These are phyloP conservation scores for Cynara cardunculus DNA, from an alignment of 129 eudicot species.

Conservation along the genomic window DNA sequence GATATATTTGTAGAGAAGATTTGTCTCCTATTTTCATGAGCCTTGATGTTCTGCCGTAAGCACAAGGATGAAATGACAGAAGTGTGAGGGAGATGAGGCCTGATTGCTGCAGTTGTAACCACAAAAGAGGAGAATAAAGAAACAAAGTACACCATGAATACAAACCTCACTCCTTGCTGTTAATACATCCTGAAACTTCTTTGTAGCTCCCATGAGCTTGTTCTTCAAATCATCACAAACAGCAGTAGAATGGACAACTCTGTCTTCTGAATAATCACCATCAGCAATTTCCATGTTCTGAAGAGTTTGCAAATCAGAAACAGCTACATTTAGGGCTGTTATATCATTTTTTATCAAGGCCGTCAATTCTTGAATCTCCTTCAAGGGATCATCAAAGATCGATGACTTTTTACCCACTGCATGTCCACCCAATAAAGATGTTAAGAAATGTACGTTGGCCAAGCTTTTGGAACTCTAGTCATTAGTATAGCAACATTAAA, in stretches of 20 bases:
- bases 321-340: slow-evolving; percentile 57
- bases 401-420: slow-evolving; percentile 81
- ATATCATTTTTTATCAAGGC: slow-evolving; percentile 65
- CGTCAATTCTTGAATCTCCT: slow-evolving; percentile 74
- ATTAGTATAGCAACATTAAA: background rate
- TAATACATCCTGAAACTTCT: slow-evolving; percentile 70
- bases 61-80: background rate
- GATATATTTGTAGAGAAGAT: slow-evolving; percentile 58
- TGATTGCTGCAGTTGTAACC: background rate
- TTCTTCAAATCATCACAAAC: slow-evolving; percentile 78
- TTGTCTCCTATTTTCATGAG: slow-evolving; percentile 70
- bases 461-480: background rate
- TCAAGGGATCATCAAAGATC: slow-evolving; percentile 70
- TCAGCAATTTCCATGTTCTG: slow-evolving; percentile 56
- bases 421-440: slow-evolving; percentile 7
- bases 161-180: slow-evolving; percentile 69
- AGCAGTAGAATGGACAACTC: slow-evolving; percentile 63
- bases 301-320: slow-evolving; percentile 64
- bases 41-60: slow-evolving; percentile 65
- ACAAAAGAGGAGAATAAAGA: background rate
- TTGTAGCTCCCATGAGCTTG: slow-evolving; percentile 73
- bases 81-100: background rate
- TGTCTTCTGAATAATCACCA: slow-evolving; percentile 60
- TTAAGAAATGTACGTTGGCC: background rate
- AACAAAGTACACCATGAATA: background rate